These are phyloP conservation scores for Hyaloscypha finlandica DNA, from an alignment of 495 filamentous ascomycete species.

Conservation along the genomic window DNA sequence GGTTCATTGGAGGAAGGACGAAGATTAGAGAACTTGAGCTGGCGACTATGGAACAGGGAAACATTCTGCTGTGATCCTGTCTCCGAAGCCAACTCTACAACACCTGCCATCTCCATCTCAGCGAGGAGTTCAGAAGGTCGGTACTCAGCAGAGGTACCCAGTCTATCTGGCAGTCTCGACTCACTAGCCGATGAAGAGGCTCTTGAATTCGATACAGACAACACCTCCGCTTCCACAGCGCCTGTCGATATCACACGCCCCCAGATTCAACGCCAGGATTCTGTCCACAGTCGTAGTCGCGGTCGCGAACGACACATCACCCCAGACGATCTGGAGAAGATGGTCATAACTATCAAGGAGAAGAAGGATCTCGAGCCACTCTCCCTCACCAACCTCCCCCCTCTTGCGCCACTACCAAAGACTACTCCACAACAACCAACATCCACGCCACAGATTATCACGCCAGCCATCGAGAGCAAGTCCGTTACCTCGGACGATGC, in stretches of 20 bases:
- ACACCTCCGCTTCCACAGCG: slow-evolving; percentile 38
- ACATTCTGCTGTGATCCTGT: slow-evolving; percentile 84
- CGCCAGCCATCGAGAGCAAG: slow-evolving; percentile 12
- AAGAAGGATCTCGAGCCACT: slow-evolving; percentile 63
- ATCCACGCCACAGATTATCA: slow-evolving; percentile 9
- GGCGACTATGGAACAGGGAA: slow-evolving; percentile 94
- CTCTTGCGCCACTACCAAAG: slow-evolving; percentile 24
- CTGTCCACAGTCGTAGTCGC: slow-evolving; percentile 59
- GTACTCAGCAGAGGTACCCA: slow-evolving; percentile 66
- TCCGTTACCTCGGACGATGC: slow-evolving; percentile 15
- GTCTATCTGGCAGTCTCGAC: slow-evolving; percentile 89
- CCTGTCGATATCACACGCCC: slow-evolving; percentile 60
- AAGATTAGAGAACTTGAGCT: slow-evolving; percentile 91
- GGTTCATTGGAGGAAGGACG: slow-evolving; percentile 93
- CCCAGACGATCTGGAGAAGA: slow-evolving; percentile 81
- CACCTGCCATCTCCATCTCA: slow-evolving; percentile 46
- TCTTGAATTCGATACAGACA: slow-evolving; percentile 65
- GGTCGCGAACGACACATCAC: slow-evolving; percentile 90
- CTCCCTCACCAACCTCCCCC: slow-evolving; percentile 23
- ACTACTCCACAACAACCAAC: slow-evolving; percentile 7
- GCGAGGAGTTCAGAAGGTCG: slow-evolving; percentile 48
- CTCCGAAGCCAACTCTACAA: slow-evolving; percentile 36
- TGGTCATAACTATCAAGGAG: slow-evolving; percentile 86
- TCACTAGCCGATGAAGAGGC: slow-evolving; percentile 74
- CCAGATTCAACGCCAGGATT: slow-evolving; percentile 56